Conservation (phyloP, 768 basidiomycete genomes). For the Rhodotorula kratochvilovae region DNA sequence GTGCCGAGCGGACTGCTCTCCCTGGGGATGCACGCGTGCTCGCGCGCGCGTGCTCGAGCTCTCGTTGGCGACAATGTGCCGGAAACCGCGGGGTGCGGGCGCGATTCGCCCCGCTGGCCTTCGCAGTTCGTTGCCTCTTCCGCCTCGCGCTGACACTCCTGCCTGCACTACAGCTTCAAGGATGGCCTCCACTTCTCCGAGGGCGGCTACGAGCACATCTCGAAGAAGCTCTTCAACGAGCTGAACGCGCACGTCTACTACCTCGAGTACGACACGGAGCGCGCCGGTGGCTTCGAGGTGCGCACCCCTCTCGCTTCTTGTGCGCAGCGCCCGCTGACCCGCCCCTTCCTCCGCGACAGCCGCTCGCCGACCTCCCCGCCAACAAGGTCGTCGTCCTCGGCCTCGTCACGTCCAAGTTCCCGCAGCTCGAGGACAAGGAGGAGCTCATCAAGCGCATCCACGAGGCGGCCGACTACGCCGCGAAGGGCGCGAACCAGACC, state of each 20-base stretch:
- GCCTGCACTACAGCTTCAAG: too few species aligned
- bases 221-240: slow-evolving; percentile 44
- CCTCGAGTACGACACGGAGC: slow-evolving; percentile 46
- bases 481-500: slow-evolving; percentile 52
- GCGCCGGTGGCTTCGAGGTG: slow-evolving; percentile 43
- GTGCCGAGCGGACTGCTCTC: too few species aligned
- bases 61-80: too few species aligned
- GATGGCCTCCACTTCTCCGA: slow-evolving; percentile 41
- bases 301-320: neutral
- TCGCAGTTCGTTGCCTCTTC: too few species aligned
- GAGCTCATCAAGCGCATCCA: slow-evolving; percentile 55
- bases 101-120: too few species aligned
- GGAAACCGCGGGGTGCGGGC: too few species aligned
- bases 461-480: slow-evolving; percentile 56
- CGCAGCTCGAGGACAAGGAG: slow-evolving; percentile 55
- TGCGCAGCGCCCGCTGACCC: neutral
- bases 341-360: slow-evolving; percentile 14
- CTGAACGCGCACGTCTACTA: slow-evolving; percentile 42
- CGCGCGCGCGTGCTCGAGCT: too few species aligned
- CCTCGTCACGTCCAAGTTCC: slow-evolving; percentile 43
- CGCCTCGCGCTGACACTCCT: too few species aligned
- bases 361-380: slow-evolving; percentile 41
- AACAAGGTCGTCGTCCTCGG: slow-evolving; percentile 44
- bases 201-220: slow-evolving; percentile 45
- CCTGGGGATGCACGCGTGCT: too few species aligned